Conservation (phyloP, 768 basidiomycete species). For the Steccherinum ochraceum region DNA sequence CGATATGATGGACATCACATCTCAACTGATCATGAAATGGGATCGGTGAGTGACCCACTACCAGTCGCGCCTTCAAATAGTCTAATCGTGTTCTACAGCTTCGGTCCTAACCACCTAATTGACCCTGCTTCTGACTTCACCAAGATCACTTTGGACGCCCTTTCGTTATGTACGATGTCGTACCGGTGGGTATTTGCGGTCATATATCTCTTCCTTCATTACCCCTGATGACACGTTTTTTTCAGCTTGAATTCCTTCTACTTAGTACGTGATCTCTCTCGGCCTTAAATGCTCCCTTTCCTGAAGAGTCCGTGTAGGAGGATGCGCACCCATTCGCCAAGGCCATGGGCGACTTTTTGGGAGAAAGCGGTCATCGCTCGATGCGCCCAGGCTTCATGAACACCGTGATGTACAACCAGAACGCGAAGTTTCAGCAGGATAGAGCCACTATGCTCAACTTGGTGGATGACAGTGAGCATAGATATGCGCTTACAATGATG, state of each 20-base stretch:
- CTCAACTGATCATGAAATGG: slow-evolving; percentile 39
- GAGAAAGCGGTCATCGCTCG: slow-evolving; percentile 29
- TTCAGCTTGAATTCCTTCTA: slow-evolving; percentile 42
- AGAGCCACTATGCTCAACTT: slow-evolving; percentile 33
- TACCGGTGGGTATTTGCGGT: slow-evolving; percentile 26
- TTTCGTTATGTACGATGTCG: slow-evolving; percentile 38
- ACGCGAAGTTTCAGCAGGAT: slow-evolving; percentile 33
- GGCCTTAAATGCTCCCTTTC: too few species aligned
- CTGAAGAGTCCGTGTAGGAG: too few species aligned
- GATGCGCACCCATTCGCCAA: slow-evolving; percentile 31
- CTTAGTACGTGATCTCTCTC: slow-evolving; percentile 20
- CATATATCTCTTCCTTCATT: too few species aligned
- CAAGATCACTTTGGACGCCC: slow-evolving; percentile 40
- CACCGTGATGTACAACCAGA: slow-evolving; percentile 26
- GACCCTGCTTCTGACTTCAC: slow-evolving; percentile 41
- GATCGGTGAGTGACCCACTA: slow-evolving; percentile 24
- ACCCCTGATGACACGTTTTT: too few species aligned
- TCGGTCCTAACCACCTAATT: slow-evolving; percentile 34
- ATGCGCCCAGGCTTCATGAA: slow-evolving; percentile 29
- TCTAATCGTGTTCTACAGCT: slow-evolving; percentile 19
- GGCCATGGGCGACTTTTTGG: slow-evolving; percentile 37
- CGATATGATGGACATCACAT: slow-evolving; percentile 39
- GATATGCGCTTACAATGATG: neutral
- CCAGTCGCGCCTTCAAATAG: neutral
- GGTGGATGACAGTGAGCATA: slow-evolving; percentile 30